Conservation (phyloP, 1,284 basidiomycete species). For the Laetiporus sulphureus region DNA sequence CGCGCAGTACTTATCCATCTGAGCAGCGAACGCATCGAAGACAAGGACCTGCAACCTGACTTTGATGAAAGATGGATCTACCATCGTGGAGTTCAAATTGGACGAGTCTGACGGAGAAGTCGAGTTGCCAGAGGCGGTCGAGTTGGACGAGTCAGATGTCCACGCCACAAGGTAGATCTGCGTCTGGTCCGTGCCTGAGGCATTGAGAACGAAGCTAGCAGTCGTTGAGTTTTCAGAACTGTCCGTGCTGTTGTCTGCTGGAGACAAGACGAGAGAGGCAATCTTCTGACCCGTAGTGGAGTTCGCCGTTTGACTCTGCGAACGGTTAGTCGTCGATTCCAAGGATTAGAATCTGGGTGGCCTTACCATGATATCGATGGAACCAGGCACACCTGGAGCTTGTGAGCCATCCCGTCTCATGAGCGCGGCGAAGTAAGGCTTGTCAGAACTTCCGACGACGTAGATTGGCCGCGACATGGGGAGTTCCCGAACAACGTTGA, state of each 20-base stretch:
- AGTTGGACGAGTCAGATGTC: slow-evolving; percentile 8
- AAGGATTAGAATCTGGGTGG: background rate
- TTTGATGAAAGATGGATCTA: slow-evolving; percentile 19
- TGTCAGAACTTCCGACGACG: slow-evolving; percentile 13
- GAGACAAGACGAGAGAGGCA: slow-evolving; percentile 43
- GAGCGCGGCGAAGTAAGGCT: slow-evolving; percentile 16
- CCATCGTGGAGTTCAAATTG: slow-evolving; percentile 11
- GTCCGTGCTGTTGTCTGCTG: slow-evolving; percentile 3
- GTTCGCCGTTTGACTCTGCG: slow-evolving; percentile 25
- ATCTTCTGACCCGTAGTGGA: slow-evolving; percentile 28
- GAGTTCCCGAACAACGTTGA: slow-evolving; percentile 8
- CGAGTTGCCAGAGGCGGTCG: slow-evolving; percentile 11
- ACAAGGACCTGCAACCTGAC: slow-evolving; percentile 42
- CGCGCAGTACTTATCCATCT: slow-evolving; percentile 44
- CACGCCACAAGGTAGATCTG: slow-evolving; percentile 40
- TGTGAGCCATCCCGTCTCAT: slow-evolving; percentile 12
- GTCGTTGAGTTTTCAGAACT: slow-evolving; percentile 11
- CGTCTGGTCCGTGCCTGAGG: slow-evolving; percentile 46
- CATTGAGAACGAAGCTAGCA: slow-evolving; percentile 42
- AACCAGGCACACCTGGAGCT: slow-evolving; percentile 31
- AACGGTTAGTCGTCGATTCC: background rate
- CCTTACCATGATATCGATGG: slow-evolving; percentile 43
- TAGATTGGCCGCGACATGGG: slow-evolving; percentile 7
- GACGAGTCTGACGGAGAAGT: slow-evolving; percentile 13
- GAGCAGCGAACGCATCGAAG: slow-evolving; percentile 32